Evolutionary conservation across 306 rosid species (phyloP).

Genomic region (Adenanthera pavonina): DNA sequence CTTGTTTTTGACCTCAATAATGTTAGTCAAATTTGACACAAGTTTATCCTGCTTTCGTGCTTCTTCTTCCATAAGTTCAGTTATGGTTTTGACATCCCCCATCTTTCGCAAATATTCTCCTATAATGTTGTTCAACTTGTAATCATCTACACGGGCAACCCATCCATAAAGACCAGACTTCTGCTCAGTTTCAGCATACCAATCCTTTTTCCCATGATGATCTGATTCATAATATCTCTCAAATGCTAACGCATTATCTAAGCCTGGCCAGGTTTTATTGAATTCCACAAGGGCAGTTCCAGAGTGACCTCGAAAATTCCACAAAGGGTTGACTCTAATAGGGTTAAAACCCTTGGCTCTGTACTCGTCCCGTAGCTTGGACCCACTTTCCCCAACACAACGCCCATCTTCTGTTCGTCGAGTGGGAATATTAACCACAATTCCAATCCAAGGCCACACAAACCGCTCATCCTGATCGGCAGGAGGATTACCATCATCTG

Average conservation of each 20-base stretch:
- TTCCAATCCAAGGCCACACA: slow-evolving; percentile 96
- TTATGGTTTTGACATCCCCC: slow-evolving; percentile 73
- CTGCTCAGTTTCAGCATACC: slow-evolving; percentile 52
- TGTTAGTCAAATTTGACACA: slow-evolving; percentile 67
- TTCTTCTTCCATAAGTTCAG: slow-evolving; percentile 84
- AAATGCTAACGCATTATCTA: slow-evolving; percentile 77
- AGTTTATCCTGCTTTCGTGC: slow-evolving; percentile 72
- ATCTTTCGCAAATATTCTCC: slow-evolving; percentile 80
- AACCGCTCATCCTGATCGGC: slow-evolving; percentile 64
- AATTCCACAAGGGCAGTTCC: slow-evolving; percentile 88
- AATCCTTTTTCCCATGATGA: slow-evolving; percentile 77
- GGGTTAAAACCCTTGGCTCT: slow-evolving; percentile 79
- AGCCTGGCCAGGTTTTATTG: slow-evolving; percentile 80
- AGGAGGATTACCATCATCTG: slow-evolving; percentile 50
- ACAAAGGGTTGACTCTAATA: slow-evolving; percentile 65
- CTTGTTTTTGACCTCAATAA: slow-evolving; percentile 67
- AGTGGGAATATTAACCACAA: slow-evolving; percentile 87
- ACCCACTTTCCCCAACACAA: slow-evolving; percentile 80
- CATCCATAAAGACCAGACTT: slow-evolving; percentile 86
- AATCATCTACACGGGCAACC: slow-evolving; percentile 91
- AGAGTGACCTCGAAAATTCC: slow-evolving; percentile 77
- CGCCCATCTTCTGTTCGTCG: slow-evolving; percentile 66
- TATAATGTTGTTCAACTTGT: slow-evolving; percentile 55
- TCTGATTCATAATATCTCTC: slow-evolving; percentile 82
- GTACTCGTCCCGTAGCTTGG: slow-evolving; percentile 87